These are phyloP conservation scores for Aureobasidium sp. DNA, from an alignment of 2,329 filamentous ascomycete genomes.

Conservation along the genomic window DNA sequence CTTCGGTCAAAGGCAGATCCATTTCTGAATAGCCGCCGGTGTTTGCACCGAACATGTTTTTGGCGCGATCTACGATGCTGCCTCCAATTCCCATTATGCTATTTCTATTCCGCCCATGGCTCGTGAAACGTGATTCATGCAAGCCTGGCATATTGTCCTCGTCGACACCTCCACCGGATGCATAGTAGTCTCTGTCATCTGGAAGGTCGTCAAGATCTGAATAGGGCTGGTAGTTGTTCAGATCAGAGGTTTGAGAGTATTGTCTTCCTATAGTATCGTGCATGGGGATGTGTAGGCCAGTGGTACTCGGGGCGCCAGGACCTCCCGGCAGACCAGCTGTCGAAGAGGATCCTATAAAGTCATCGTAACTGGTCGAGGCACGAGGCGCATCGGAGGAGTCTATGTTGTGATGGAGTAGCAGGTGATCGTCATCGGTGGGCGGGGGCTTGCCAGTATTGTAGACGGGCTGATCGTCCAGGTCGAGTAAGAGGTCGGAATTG, in stretches of 20 bases:
- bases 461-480: constrained; percentile 59
- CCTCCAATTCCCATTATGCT: constrained; percentile 84
- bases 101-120: constrained; percentile 58
- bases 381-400: constrained; percentile 57
- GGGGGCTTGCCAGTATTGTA: constrained; percentile 73
- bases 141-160: constrained; percentile 47
- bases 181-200: constrained; percentile 73
- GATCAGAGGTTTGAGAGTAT: constrained; percentile 70
- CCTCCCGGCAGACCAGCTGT: constrained; percentile 38
- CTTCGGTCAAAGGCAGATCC: constrained; percentile 89
- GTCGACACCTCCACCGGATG: constrained; percentile 52
- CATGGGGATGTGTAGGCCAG: constrained; percentile 35
- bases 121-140: constrained; percentile 44
- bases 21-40: constrained; percentile 87
- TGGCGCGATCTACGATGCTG: constrained; percentile 73
- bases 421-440: constrained; percentile 72
- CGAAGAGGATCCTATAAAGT: constrained; percentile 68
- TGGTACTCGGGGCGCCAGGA: constrained; percentile 32
- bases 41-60: constrained; percentile 84
- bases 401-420: constrained; percentile 68
- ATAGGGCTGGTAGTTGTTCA: constrained; percentile 87
- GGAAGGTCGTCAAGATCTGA: constrained; percentile 79
- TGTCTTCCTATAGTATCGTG: constrained; percentile 35
- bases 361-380: constrained; percentile 88
- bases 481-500: constrained; percentile 53